Percentiles rank a stretch among this genome's conserved stretches.
Conservation (phyloP, 345 rosid species). For the Populus pruinosa region DNA sequence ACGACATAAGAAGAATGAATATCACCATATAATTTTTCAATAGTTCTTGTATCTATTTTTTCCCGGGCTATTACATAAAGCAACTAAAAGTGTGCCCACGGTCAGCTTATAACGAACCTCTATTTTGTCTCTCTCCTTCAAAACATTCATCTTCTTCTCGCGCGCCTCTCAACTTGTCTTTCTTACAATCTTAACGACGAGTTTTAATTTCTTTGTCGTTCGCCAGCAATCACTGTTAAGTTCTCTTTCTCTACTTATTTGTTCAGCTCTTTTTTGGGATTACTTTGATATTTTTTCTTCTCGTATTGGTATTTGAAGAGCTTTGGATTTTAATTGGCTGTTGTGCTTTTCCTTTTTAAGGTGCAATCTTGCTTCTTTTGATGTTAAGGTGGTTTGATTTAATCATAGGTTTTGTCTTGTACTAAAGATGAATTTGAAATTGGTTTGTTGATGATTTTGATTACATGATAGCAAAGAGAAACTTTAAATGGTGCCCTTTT, state of each 20-base stretch:
- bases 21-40: no score
- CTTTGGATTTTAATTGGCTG: neutral
- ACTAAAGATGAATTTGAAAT: neutral
- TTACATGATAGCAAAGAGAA: neutral
- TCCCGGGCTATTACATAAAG: no score
- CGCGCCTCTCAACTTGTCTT: neutral
- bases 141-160: neutral
- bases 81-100: neutral
- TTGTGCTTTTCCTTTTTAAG: neutral
- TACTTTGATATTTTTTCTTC: no score
- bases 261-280: no score
- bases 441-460: neutral
- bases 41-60: no score
- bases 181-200: neutral
- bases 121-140: neutral
- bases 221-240: neutral
- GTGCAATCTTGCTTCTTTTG: neutral
- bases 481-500: neutral
- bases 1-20: no score
- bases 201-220: neutral
- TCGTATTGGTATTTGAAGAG: no score
- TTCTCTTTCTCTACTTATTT: no score
- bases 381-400: neutral
- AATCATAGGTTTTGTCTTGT: slow-evolving; percentile 9
- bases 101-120: neutral